These are phyloP conservation scores for Fusarium sp. DNA, from an alignment of 2,329 filamentous ascomycete species.

Conservation along the genomic window DNA sequence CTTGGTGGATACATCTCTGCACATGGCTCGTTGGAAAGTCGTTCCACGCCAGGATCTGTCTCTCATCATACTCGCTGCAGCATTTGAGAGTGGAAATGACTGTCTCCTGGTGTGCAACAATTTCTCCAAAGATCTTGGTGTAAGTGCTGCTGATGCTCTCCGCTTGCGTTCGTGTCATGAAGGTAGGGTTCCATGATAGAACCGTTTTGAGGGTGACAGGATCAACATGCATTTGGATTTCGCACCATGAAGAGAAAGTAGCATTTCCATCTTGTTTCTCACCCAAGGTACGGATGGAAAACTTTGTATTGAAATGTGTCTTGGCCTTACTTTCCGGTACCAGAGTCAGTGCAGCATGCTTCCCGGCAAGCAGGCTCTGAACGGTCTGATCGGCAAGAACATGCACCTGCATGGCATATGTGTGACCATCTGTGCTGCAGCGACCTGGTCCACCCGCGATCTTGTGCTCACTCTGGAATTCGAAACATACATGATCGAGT, in stretches of 20 bases:
- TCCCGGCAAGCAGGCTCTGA: not conserved
- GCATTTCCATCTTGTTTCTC: slow-evolving; percentile 30
- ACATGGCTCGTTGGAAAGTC: slow-evolving; percentile 26
- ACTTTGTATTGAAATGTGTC: slow-evolving; percentile 58
- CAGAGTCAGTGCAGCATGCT: not conserved
- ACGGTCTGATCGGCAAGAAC: slow-evolving; percentile 15
- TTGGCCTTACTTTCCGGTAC: slow-evolving; percentile 21
- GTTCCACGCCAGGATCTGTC: slow-evolving; percentile 56
- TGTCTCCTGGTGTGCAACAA: slow-evolving; percentile 53
- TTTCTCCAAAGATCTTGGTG: slow-evolving; percentile 58
- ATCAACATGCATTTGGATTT: slow-evolving; percentile 35
- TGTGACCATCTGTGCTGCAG: not conserved
- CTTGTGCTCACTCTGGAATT: slow-evolving; percentile 22
- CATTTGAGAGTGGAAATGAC: slow-evolving; percentile 57
- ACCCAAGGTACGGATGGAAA: slow-evolving; percentile 48
- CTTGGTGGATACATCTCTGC: slow-evolving; percentile 57
- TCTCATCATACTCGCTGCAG: slow-evolving; percentile 63
- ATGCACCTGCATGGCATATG: not conserved
- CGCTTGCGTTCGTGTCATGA: slow-evolving; percentile 56
- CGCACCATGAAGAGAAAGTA: slow-evolving; percentile 22
- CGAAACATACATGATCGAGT: slow-evolving; percentile 37
- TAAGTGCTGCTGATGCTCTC: slow-evolving; percentile 62
- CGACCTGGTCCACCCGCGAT: not conserved
- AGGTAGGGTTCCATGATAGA: slow-evolving; percentile 52
- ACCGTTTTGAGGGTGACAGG: slow-evolving; percentile 26